Evolutionary conservation across 352 stramenopile genomes (phyloP), one percentile per base, ranked within the genome.

Genomic region (Phytophthora multivora): DNA sequence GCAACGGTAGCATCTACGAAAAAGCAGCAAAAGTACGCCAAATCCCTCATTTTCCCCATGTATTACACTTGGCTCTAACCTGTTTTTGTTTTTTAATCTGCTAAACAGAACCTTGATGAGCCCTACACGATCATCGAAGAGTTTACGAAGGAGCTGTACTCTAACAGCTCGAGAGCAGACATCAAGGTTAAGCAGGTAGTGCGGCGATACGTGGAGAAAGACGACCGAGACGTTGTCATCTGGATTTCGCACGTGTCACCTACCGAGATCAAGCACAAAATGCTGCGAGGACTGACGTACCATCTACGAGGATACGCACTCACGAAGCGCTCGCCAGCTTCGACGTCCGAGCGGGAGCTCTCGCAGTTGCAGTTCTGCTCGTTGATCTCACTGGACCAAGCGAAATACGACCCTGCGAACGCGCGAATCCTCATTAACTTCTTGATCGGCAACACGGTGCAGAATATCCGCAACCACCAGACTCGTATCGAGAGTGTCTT

Each of bases 91-190:
- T n/a, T n/a, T n/a, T n/a, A n/a, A 8, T 38, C 4, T 43, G 19
- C 18, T n/a, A 25, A n/a, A 53, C 64, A 72, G 65, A 66, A 61
- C 39, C 51, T 69, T 6, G 59, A 67, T 36, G 71, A 76, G 7
- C 72, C 82, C 13, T 74, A 85, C 52, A 88, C 72, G 18, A 77
- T 87, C 30, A 42, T 87, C 33, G 78, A 90, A 48, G 66, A 76
- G 51, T 83, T 84, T 52, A 76, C 76, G 18, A 51, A 85, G n/a
- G 80, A 90, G 60, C 46, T 87, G 42, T 53, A 74, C 12, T 77
- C 63, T 10, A 84, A 83, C 56, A 76, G 59, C 50, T 86, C 67
- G 16, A 63, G 66, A 3, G 75, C 71, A 13, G 61, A 80, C 30
- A 81, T 87, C 55, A 72, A 72, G 18, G 68, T 85, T 13, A 73